Evolutionary conservation across 148 eudicot genomes (phyloP).

Genomic region (Oxyria digyna): DNA sequence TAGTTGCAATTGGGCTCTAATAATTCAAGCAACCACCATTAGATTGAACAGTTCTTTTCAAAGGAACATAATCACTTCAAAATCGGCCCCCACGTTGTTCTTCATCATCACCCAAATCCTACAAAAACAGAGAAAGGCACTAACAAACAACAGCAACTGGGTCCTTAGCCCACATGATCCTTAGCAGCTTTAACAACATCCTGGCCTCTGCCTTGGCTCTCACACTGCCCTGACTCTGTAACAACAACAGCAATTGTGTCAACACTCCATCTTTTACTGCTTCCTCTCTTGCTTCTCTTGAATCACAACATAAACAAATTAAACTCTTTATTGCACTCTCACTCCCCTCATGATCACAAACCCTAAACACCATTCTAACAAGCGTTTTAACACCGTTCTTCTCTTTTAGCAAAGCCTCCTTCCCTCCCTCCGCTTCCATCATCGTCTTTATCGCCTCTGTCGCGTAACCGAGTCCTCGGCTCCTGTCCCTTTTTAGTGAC

Average conservation of each 20-base stretch:
- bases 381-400: constrained; percentile 31
- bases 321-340: constrained; percentile 48
- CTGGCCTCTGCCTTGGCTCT: constrained; percentile 48
- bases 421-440: constrained; percentile 25
- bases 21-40: neutral
- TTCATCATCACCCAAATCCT: neutral
- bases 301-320: constrained; percentile 34
- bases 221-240: constrained; percentile 56
- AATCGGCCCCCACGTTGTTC: neutral
- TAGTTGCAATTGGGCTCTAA: neutral
- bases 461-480: constrained; percentile 21
- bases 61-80: neutral
- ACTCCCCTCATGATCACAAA: constrained; percentile 49
- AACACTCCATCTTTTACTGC: constrained; percentile 46
- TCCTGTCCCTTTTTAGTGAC: constrained; percentile 2
- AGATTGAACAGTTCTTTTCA: neutral
- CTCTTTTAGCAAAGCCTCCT: constrained; percentile 19
- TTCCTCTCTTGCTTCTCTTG: constrained; percentile 25
- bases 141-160: constrained; percentile 15
- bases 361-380: constrained; percentile 57
- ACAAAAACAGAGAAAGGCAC: neutral
- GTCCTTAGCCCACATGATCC: constrained; percentile 43
- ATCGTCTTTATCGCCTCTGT: constrained; percentile 27
- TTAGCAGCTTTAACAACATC: constrained; percentile 54
- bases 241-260: constrained; percentile 50